A percentile compares a stretch with the other conserved stretches of the same genome.
These are phyloP conservation scores for Fusarium sublunatum DNA, from an alignment of 2,329 filamentous ascomycete species.

Conservation along the genomic window DNA sequence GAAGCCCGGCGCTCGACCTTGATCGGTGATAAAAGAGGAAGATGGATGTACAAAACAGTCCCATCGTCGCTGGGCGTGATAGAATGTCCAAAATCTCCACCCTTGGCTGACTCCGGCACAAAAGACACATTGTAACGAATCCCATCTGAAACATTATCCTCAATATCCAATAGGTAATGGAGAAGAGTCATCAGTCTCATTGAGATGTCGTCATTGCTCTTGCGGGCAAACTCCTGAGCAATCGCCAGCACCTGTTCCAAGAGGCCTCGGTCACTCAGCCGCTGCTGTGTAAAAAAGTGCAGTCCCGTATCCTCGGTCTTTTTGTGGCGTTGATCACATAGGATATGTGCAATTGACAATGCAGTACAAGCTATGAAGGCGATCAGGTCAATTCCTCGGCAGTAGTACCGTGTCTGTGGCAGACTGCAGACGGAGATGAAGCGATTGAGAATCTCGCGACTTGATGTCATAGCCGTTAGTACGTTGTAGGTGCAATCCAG, in stretches of 20 bases:
- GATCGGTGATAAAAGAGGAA: constrained; percentile 58
- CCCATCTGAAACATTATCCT: constrained; percentile 50
- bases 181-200: constrained; percentile 55
- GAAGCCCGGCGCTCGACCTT: constrained; percentile 43
- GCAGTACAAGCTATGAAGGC: constrained; percentile 62
- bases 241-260: constrained; percentile 52
- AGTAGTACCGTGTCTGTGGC: constrained; percentile 53
- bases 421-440: constrained; percentile 59
- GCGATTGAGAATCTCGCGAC: constrained; percentile 61
- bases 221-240: constrained; percentile 50
- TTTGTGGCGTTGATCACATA: constrained; percentile 42
- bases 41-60: constrained; percentile 50
- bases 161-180: constrained; percentile 56
- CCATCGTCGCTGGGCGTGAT: constrained; percentile 16
- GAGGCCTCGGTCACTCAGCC: constrained; percentile 55
- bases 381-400: constrained; percentile 61
- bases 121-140: constrained; percentile 40
- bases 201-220: constrained; percentile 54
- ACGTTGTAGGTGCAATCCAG: constrained; percentile 59
- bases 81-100: constrained; percentile 40
- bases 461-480: constrained; percentile 57
- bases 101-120: constrained; percentile 22
- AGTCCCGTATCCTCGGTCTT: constrained; percentile 21
- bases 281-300: constrained; percentile 55
- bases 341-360: constrained; percentile 61